Conservation (phyloP, 768 basidiomycete genomes). For the Kockovaella imperatae region DNA sequence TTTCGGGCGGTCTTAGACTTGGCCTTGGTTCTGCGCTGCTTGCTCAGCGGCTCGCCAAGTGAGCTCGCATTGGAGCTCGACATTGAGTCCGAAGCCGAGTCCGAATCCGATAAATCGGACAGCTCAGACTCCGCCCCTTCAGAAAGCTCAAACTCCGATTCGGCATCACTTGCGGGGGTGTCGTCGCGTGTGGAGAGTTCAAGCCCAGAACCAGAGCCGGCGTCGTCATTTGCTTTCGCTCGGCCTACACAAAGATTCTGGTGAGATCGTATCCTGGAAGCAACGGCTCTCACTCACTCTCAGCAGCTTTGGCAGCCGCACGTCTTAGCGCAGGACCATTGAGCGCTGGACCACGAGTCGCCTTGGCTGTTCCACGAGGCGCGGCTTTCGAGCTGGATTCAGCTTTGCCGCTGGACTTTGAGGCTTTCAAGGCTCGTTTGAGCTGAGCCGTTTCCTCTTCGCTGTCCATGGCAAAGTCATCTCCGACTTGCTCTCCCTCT, state of each 20-base stretch:
- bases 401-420: neutral
- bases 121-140: slow-evolving; percentile 1
- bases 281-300: slow-evolving; percentile 7
- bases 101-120: slow-evolving; percentile 9
- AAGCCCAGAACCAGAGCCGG: neutral
- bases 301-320: slow-evolving; percentile 18
- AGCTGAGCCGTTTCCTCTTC: slow-evolving; percentile 32
- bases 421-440: slow-evolving; percentile 18
- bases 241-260: neutral
- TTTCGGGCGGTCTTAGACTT: slow-evolving; percentile 8
- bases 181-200: slow-evolving; percentile 2
- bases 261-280: too few relatives aligned
- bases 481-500: slow-evolving; percentile 10
- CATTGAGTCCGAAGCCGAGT: neutral
- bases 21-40: slow-evolving; percentile 2
- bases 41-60: too few relatives aligned
- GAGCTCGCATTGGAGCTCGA: too few relatives aligned
- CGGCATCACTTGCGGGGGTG: slow-evolving; percentile 8
- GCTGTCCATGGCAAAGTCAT: slow-evolving; percentile 32
- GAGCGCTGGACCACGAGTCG: neutral
- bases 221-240: slow-evolving; percentile 1
- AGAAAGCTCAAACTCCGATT: slow-evolving; percentile 6
- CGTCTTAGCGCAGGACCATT: slow-evolving; percentile 6
- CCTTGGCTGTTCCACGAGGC: slow-evolving; percentile 1
- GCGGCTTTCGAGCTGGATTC: neutral